phyloP scores from a whole-genome alignment of 805 yeast species.

The Nakazawaea wickerhamii region DNA sequence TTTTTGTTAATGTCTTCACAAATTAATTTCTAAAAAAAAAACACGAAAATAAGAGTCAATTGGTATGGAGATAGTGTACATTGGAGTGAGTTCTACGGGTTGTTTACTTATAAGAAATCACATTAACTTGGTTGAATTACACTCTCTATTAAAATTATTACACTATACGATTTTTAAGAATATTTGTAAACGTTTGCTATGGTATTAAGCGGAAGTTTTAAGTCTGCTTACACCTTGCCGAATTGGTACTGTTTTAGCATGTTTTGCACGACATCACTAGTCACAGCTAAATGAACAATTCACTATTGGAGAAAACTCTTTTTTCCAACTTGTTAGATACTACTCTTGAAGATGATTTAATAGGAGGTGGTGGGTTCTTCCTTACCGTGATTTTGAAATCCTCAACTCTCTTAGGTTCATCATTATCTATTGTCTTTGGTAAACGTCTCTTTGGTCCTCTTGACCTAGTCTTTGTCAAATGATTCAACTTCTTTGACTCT shows the following conservation, averaged over 20 bases:
- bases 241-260: neutral
- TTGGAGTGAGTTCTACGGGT: no score
- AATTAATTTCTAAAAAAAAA: neutral
- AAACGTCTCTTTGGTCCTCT: constrained; percentile 48
- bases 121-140: no score
- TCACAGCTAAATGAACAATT: constrained; percentile 19
- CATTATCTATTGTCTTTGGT: constrained; percentile 27
- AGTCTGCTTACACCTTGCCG: neutral
- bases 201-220: no score
- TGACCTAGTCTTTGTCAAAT: constrained; percentile 41
- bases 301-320: constrained; percentile 18
- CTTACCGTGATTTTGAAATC: constrained; percentile 10
- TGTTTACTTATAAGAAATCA: no score
- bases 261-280: neutral
- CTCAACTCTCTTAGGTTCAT: neutral
- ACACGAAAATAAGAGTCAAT: no score
- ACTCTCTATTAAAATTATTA: no score
- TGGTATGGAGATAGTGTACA: no score
- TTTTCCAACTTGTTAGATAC: constrained; percentile 15
- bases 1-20: neutral
- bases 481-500: constrained; percentile 28
- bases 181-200: no score
- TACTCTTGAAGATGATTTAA: constrained; percentile 22
- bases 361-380: constrained; percentile 24
- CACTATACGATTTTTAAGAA: no score